Base-by-base conservation (phyloP, 75 land plant species). In the Ceratopteris richardii region DNA sequence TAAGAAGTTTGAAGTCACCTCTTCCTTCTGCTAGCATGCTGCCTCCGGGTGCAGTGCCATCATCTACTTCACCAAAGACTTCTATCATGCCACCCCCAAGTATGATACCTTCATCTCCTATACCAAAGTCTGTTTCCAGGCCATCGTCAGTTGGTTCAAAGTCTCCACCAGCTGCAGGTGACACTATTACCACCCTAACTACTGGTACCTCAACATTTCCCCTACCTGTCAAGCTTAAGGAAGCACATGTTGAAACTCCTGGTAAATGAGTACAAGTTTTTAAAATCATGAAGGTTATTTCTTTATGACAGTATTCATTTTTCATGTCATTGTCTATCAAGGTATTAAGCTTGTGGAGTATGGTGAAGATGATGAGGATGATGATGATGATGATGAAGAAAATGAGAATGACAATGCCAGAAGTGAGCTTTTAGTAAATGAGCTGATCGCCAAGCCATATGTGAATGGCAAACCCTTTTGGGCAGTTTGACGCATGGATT, bases 311-410 rank as follows among this genome's bases (percentile, higher is more conserved):
- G 17, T 12, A 6, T 4, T 31, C 42, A 22, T 11, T 1, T 6
- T 60, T 60, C n/a, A 1, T 43, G 23, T 41, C 25, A 20, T 20
- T 18, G 17, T 66, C 71, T 82, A 63, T 58, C 67, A 75, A 31
- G 60, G 74, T 50, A 46, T 73, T 30, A 78, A 84, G 73, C 80
- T 87, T 25, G 71, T 79, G 68, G 92, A 81, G 62, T 87, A 87
- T 73, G 92, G 87, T 9, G 92, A 87, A 23, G 91, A 87, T 16
- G 92, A 87, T n/a, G 91, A 87, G 28, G 90, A 86, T 6, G 67
- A 55, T 12, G 71, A 65, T 25, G 58, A 24, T 23, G 12, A 28
- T 7, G 56, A 64, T 37, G 61, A 69, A 67, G 31, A 51, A 25
- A 10, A 40, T 40, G 9, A 9, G 14, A 14, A 9, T 40, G 14